Base-by-base conservation (phyloP, 2,329 filamentous ascomycete genomes). In the Stachybotrys chartarum region DNA sequence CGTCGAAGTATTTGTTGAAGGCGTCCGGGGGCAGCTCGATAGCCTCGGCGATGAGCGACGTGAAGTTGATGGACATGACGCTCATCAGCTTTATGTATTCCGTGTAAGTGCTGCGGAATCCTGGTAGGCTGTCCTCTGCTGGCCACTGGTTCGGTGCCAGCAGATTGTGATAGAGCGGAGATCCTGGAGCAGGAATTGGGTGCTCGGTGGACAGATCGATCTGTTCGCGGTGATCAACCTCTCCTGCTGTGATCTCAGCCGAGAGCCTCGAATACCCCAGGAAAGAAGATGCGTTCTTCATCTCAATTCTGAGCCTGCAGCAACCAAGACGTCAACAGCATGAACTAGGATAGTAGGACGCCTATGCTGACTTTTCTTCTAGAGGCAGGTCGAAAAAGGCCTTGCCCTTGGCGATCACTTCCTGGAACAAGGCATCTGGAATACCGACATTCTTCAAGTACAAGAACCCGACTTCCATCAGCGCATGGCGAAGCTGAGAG, bases 391-490 rank as follows among this genome's bases (percentile, higher is more conserved):
- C 83, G 64, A 96, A 96, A 71, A 96, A 94, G 0, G 73, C 76
- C 54, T 82, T 83, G 49, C 88, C 89, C 64, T 91, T 79, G 3
- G 72, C 64, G 54, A 90, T 84, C 30, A 93, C 88, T 58, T 79
- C 71, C 30, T 81, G 66, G 62, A 88, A 84, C 53, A 93, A 72
- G 45, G 80, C 75, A 16, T 86, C 79, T 6, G 86, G 77, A 52
- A 93, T 84, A 24, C 87, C 88, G 3, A 89, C 86, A 65, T 95
- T 91, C 66, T 86, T 87, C 58, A 96, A 81, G 66, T 96, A 96
- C 24, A 95, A 70, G 65, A 96, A 96, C 1, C 91, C 91, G n/a
- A 95, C 88, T 68, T 93, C 87, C 64, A 96, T 82, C 35, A 96
- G 74, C 0, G 90, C 89, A 70, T 88, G 77, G 16, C 88, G 86